These are phyloP conservation scores for Inonotus obliquus DNA, from an alignment of 1,284 basidiomycete species.

Conservation along the genomic window DNA sequence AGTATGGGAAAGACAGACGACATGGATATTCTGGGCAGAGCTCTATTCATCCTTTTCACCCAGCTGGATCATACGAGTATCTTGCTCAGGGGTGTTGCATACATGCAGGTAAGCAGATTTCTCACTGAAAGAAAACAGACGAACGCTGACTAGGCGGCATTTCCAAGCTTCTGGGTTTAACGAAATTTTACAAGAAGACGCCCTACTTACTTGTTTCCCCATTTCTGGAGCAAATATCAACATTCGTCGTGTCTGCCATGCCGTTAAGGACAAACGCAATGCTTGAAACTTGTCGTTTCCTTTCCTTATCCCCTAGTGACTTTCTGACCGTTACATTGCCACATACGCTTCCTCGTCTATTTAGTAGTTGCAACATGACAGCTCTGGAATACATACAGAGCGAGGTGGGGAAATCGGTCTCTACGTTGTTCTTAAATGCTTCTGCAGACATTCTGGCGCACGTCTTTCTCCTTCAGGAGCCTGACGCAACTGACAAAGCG, in stretches of 20 bases:
- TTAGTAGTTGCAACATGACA: constrained; percentile 51
- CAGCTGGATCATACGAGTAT: constrained; percentile 66
- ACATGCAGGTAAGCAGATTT: constrained; percentile 53
- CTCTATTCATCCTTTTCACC: constrained; percentile 61
- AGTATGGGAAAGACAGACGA: constrained; percentile 55
- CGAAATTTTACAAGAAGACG: constrained; percentile 56
- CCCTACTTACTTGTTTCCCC: constrained; percentile 69
- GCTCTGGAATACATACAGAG: constrained; percentile 41
- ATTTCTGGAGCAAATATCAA: constrained; percentile 64
- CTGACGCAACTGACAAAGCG: constrained; percentile 48
- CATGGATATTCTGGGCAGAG: constrained; percentile 50
- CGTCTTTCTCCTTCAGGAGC: constrained; percentile 58
- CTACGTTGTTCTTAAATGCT: constrained; percentile 57
- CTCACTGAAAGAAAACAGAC: not conserved
- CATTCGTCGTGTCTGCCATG: constrained; percentile 59
- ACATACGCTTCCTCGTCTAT: constrained; percentile 67
- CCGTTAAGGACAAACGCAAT: constrained; percentile 55
- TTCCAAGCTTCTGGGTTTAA: constrained; percentile 53
- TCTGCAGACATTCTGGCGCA: constrained; percentile 67
- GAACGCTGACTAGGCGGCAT: constrained; percentile 15
- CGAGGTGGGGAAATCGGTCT: constrained; percentile 42
- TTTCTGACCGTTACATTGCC: constrained; percentile 68
- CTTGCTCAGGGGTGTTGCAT: constrained; percentile 64
- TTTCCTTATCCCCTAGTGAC: constrained; percentile 48
- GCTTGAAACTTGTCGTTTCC: constrained; percentile 57